These are phyloP conservation scores for Colletotrichum tabaci DNA, from an alignment of 2,329 filamentous ascomycete species.

Conservation along the genomic window DNA sequence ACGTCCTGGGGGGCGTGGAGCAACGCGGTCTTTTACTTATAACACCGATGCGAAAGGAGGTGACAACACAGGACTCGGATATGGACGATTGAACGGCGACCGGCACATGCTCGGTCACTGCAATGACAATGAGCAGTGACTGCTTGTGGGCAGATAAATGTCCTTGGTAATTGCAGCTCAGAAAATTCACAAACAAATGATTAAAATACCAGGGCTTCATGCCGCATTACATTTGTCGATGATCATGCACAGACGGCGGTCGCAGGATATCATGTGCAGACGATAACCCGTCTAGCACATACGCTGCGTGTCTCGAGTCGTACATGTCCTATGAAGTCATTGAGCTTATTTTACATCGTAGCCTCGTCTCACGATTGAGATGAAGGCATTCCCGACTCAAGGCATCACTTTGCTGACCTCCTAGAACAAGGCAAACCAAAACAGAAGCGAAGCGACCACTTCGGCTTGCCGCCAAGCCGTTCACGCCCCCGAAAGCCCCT, in stretches of 20 bases:
- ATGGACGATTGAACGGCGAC: conserved; percentile 8
- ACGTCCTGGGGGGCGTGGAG: background rate
- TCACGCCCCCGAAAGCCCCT: too few species aligned
- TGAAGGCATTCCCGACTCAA: too few species aligned
- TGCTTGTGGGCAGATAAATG: conserved; percentile 20
- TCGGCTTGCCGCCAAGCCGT: background rate
- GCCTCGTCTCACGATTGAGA: background rate
- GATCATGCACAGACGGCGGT: too few species aligned
- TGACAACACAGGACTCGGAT: conserved; percentile 18
- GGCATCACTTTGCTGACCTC: background rate
- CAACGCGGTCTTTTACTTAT: conserved; percentile 31
- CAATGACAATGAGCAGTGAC: conserved; percentile 8
- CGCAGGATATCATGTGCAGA: background rate
- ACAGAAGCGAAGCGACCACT: background rate
- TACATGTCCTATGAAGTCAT: background rate
- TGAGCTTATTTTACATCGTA: too few species aligned
- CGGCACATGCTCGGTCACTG: conserved; percentile 19
- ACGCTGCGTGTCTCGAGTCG: background rate
- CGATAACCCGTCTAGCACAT: too few species aligned
- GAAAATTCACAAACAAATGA: conserved; percentile 42
- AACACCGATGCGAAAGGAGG: conserved; percentile 20
- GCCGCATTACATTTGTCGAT: background rate
- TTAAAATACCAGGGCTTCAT: conserved; percentile 22
- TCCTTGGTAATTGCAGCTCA: conserved; percentile 40
- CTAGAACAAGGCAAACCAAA: background rate